These are phyloP conservation scores for Flaveria floridana DNA, from an alignment of 140 eudicot genomes.

Conservation along the genomic window DNA sequence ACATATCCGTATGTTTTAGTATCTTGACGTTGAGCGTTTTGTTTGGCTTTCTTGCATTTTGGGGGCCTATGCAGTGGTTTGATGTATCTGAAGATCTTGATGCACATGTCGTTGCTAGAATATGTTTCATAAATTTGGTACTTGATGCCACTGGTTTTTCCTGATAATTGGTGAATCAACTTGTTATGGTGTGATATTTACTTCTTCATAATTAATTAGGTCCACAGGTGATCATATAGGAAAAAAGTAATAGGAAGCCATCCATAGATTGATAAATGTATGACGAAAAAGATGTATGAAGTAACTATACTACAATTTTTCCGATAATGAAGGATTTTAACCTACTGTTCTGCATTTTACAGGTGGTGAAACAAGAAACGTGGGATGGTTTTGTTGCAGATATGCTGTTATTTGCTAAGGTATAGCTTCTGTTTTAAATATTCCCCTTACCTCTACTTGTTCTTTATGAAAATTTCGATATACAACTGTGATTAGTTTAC, in stretches of 20 bases:
- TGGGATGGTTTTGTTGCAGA: constrained; percentile 85
- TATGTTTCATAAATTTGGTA: neutral
- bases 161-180: neutral
- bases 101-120: neutral
- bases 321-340: neutral
- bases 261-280: constrained; percentile 17
- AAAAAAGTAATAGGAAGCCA: neutral
- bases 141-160: constrained; percentile 6
- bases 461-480: neutral
- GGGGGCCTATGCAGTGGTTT: neutral
- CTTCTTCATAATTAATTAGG: neutral
- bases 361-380: constrained; percentile 83
- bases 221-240: constrained; percentile 5
- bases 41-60: neutral
- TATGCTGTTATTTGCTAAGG: constrained; percentile 72
- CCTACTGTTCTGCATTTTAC: constrained; percentile 25
- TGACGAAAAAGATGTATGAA: constrained; percentile 1
- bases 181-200: constrained; percentile 1
- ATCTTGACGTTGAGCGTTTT: neutral
- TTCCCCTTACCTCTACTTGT: neutral
- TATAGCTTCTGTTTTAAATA: constrained; percentile 2
- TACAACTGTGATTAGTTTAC: constrained; percentile 1
- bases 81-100: neutral
- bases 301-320: neutral
- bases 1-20: neutral